Conservation (phyloP, 1,284 basidiomycete genomes). For the Austroboletus novae-zelandiae region DNA sequence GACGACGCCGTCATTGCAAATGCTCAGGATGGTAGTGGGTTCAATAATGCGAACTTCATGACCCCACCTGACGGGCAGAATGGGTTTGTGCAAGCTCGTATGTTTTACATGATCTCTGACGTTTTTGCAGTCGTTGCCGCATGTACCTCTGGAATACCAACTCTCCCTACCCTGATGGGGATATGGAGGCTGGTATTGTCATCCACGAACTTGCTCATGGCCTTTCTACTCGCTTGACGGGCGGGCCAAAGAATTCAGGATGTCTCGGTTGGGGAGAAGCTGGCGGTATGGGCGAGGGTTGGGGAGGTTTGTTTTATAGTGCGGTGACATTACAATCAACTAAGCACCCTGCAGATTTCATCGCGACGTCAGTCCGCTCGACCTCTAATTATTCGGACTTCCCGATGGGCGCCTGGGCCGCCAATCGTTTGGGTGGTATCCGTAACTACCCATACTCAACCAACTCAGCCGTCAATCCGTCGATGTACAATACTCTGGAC, state of each 20-base stretch:
- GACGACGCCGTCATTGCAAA: slow-evolving; percentile 92
- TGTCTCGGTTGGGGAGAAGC: slow-evolving; percentile 95
- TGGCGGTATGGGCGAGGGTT: slow-evolving; percentile 96
- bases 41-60: slow-evolving; percentile 88
- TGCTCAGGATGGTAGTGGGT: slow-evolving; percentile 92
- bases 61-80: slow-evolving; percentile 71
- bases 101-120: neutral
- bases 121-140: slow-evolving; percentile 79
- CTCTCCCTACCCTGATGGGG: slow-evolving; percentile 88
- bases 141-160: slow-evolving; percentile 97
- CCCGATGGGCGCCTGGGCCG: slow-evolving; percentile 94
- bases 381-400: slow-evolving; percentile 72
- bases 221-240: slow-evolving; percentile 89
- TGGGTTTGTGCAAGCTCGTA: slow-evolving; percentile 33
- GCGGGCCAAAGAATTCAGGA: slow-evolving; percentile 89
- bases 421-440: slow-evolving; percentile 77
- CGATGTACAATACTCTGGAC: slow-evolving; percentile 95
- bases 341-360: slow-evolving; percentile 52
- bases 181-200: slow-evolving; percentile 92
- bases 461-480: slow-evolving; percentile 81
- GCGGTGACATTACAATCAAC: neutral
- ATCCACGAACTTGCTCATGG: slow-evolving; percentile 91
- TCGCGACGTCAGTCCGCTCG: slow-evolving; percentile 83
- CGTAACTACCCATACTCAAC: slow-evolving; percentile 87
- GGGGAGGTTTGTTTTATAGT: slow-evolving; percentile 57